A percentile compares a stretch with the other conserved stretches of the same genome.
These are phyloP conservation scores for Coniochaeta sp. DNA, from an alignment of 2,329 filamentous ascomycete species.

Conservation along the genomic window DNA sequence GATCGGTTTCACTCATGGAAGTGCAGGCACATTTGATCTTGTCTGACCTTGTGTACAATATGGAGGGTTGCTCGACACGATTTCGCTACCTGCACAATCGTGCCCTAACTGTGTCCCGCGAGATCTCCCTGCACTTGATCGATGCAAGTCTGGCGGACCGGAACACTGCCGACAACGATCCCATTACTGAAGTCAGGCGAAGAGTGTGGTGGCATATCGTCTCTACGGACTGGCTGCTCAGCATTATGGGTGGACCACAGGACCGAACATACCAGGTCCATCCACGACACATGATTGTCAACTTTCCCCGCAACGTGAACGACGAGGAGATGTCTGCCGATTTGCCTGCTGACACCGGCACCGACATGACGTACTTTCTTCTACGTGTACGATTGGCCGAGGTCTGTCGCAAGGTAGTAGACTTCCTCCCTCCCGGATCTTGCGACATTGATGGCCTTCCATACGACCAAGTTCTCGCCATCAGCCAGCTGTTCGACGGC, in stretches of 20 bases:
- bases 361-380: conserved; percentile 28
- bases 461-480: conserved; percentile 21
- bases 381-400: conserved; percentile 29
- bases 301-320: conserved; percentile 28
- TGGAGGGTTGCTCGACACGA: conserved; percentile 26
- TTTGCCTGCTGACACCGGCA: conserved; percentile 21
- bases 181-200: conserved; percentile 27
- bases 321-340: conserved; percentile 24
- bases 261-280: conserved; percentile 23
- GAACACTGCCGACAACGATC: conserved; percentile 13
- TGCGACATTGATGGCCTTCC: conserved; percentile 19
- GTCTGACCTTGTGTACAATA: conserved; percentile 28
- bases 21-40: conserved; percentile 29
- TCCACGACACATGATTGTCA: conserved; percentile 27
- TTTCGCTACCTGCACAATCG: conserved; percentile 21
- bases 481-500: conserved; percentile 20
- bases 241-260: conserved; percentile 25
- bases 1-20: conserved; percentile 22
- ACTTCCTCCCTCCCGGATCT: conserved; percentile 12
- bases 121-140: conserved; percentile 29
- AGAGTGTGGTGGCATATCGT: conserved; percentile 37
- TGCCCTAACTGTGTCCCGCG: conserved; percentile 21
- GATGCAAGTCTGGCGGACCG: conserved; percentile 20
- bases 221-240: conserved; percentile 31
- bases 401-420: conserved; percentile 25